Conservation (phyloP, 1,284 basidiomycete species). For the Fereydounia khargensis region DNA sequence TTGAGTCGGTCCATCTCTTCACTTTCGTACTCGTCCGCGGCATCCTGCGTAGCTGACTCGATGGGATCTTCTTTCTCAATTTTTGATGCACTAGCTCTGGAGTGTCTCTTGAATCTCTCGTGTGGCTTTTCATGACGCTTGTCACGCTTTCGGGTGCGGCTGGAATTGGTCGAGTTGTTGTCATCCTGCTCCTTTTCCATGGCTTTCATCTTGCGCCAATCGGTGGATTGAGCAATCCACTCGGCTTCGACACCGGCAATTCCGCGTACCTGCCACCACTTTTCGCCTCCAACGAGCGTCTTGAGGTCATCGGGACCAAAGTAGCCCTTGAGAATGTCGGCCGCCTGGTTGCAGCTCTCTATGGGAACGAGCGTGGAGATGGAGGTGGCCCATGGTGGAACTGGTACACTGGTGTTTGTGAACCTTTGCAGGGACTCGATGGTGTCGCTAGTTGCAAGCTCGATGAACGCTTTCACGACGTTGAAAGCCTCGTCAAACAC, state of each 20-base stretch:
- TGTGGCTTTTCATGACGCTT: conserved; percentile 16
- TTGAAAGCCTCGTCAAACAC: conserved; percentile 42
- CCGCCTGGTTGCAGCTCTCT: conserved; percentile 72
- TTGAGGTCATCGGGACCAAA: conserved; percentile 79
- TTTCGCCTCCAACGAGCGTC: conserved; percentile 78
- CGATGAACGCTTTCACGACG: conserved; percentile 39
- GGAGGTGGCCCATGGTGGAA: conserved; percentile 83
- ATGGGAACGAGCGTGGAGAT: conserved; percentile 69
- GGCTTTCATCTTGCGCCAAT: conserved; percentile 58
- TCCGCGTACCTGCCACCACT: conserved; percentile 80
- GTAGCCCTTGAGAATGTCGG: conserved; percentile 71
- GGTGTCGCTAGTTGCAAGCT: conserved; percentile 51
- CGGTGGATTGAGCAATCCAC: conserved; percentile 70
- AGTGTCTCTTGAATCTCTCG: no score
- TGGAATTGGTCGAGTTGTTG: conserved; percentile 3
- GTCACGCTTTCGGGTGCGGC: conserved; percentile 19
- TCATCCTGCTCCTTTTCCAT: conserved; percentile 30
- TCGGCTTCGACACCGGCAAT: conserved; percentile 73
- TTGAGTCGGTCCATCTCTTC: conserved; percentile 50
- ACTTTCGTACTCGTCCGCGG: no score
- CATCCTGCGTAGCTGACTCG: conserved; percentile 4
- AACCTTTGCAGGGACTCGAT: conserved; percentile 55
- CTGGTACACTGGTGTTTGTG: conserved; percentile 75
- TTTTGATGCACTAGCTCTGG: no score
- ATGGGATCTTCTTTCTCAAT: no score